Conservation (phyloP, 371 early-diverging fungal species). For the Apophysomyces elegans region DNA sequence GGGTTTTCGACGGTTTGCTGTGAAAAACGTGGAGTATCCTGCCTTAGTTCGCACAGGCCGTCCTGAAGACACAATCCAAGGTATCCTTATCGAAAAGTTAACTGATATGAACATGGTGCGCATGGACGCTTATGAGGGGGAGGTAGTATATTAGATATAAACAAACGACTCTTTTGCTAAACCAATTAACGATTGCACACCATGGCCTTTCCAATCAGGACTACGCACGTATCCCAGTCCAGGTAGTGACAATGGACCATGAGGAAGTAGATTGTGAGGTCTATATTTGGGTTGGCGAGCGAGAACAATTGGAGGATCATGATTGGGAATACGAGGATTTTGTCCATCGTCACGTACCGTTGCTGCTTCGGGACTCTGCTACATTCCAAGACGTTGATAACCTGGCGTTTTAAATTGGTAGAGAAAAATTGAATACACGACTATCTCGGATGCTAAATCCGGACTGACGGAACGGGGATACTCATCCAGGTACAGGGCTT, state of each 20-base stretch:
- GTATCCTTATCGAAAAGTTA: slow-evolving; percentile 38
- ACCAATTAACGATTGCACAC: too few species aligned
- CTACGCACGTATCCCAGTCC: slow-evolving; percentile 32
- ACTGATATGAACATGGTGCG: slow-evolving; percentile 25
- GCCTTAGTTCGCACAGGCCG: slow-evolving; percentile 34
- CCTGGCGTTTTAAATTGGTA: background rate
- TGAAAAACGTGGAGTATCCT: slow-evolving; percentile 43
- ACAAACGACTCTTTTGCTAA: too few species aligned
- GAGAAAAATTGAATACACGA: background rate
- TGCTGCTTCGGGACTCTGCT: background rate
- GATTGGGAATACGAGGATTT: slow-evolving; percentile 41
- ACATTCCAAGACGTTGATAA: slow-evolving; percentile 29
- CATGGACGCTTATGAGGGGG: slow-evolving; percentile 49
- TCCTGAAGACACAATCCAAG: slow-evolving; percentile 27
- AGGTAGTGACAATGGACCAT: slow-evolving; percentile 13
- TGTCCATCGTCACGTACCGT: slow-evolving; percentile 2
- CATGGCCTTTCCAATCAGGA: slow-evolving; percentile 23
- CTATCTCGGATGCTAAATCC: too few species aligned
- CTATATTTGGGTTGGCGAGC: slow-evolving; percentile 46
- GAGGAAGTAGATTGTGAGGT: slow-evolving; percentile 24
- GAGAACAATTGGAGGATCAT: slow-evolving; percentile 20
- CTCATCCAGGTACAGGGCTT: too few species aligned
- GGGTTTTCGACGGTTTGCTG: slow-evolving; percentile 37
- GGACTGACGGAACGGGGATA: too few species aligned
- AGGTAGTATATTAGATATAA: slow-evolving; percentile 20